phyloP scores from a whole-genome alignment of 306 rosid species.

The Pyrus betulifolia region DNA sequence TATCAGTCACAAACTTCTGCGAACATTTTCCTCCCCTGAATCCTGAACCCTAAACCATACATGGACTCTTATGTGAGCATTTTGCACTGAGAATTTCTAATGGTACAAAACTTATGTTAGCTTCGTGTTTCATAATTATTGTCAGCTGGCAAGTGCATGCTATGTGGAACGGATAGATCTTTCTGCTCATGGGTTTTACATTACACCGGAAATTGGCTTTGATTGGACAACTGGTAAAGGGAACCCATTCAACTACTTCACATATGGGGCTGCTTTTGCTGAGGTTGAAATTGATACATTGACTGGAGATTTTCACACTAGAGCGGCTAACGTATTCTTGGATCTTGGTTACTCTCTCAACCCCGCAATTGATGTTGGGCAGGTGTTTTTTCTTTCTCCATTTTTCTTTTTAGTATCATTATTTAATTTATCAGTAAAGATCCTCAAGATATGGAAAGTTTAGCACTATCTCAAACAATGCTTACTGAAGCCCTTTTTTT shows the following conservation, averaged over 20 bases:
- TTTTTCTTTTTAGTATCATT: background rate
- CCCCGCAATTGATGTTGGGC: constrained; percentile 93
- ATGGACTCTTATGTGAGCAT: no score
- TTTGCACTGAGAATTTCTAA: background rate
- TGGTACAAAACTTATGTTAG: background rate
- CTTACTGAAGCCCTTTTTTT: background rate
- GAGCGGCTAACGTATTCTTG: constrained; percentile 57
- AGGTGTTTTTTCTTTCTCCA: constrained; percentile 31
- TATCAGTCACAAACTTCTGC: background rate
- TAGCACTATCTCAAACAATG: background rate
- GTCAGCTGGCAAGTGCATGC: constrained; percentile 81
- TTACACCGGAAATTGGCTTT: constrained; percentile 77
- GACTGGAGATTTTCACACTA: constrained; percentile 92
- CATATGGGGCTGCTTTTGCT: constrained; percentile 91
- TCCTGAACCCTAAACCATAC: no score
- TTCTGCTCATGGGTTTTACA: constrained; percentile 92
- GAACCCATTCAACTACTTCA: constrained; percentile 72
- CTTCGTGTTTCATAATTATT: constrained; percentile 13
- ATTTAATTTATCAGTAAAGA: background rate
- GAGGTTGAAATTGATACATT: constrained; percentile 95
- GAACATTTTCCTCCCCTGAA: background rate
- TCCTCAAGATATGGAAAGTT: background rate
- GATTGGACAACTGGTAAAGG: constrained; percentile 82
- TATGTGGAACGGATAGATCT: constrained; percentile 76
- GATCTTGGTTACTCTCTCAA: constrained; percentile 89